These are phyloP conservation scores for Tritrichomonas musculus DNA, from an alignment of 208 protist species.

Conservation along the genomic window DNA sequence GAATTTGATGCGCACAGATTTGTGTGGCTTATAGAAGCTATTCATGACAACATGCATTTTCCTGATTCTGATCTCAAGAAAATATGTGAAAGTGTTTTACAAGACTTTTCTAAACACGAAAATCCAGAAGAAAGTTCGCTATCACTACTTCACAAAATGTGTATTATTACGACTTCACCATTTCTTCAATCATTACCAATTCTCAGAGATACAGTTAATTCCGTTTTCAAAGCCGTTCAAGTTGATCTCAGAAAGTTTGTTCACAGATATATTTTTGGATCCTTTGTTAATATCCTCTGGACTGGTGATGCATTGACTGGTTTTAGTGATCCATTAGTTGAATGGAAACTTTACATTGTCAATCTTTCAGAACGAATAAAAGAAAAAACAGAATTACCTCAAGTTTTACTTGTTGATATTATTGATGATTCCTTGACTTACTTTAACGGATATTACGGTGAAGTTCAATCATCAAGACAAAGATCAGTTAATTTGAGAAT, in stretches of 20 bases:
- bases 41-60: background rate
- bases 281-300: background rate
- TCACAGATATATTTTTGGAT: background rate
- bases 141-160: background rate
- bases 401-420: background rate
- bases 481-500: background rate
- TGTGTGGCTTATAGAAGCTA: background rate
- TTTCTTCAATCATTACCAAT: background rate
- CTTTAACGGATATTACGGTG: background rate
- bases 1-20: background rate
- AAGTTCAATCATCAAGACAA: background rate
- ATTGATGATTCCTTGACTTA: background rate
- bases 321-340: background rate
- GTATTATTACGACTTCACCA: background rate
- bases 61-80: background rate
- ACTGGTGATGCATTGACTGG: too few relatives aligned
- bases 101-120: background rate
- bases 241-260: background rate
- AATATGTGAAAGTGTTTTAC: background rate
- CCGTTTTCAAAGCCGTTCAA: background rate
- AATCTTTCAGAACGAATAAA: background rate
- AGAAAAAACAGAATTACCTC: background rate
- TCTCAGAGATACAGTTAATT: background rate
- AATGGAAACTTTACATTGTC: background rate
- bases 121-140: background rate